A percentile compares a stretch with the other conserved stretches of the same genome.
phyloP scores from a whole-genome alignment of 177 flowering plant species.

The Telopea speciosissima region DNA sequence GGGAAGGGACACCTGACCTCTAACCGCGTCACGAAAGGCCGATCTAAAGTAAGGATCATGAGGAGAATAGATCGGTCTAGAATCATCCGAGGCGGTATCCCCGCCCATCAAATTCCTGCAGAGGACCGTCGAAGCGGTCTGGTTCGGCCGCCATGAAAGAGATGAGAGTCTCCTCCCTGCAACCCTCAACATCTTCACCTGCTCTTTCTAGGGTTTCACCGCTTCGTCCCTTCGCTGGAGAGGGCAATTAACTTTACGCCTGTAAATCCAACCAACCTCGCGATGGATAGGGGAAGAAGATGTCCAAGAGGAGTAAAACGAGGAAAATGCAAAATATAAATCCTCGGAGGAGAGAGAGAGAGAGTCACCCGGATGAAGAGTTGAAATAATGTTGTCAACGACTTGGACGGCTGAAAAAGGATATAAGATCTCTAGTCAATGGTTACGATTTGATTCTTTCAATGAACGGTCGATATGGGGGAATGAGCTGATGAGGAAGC shows the following conservation, averaged over 20 bases:
- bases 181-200: constrained; percentile 43
- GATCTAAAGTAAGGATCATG: background rate
- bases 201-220: background rate
- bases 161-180: constrained; percentile 50
- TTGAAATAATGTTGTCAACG: background rate
- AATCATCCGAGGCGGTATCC: constrained; percentile 10
- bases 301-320: background rate
- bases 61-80: constrained; percentile 21
- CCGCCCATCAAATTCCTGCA: constrained; percentile 9
- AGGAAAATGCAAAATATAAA: background rate
- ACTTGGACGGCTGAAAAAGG: background rate
- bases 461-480: background rate
- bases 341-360: background rate
- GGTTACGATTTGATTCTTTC: background rate
- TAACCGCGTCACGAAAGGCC: constrained; percentile 19
- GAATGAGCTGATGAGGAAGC: background rate
- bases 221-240: background rate
- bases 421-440: background rate
- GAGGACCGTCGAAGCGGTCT: constrained; percentile 23
- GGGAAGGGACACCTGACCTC: constrained; percentile 25
- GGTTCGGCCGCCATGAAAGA: constrained; percentile 28
- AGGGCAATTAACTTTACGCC: background rate
- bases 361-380: no score
- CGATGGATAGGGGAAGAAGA: background rate
- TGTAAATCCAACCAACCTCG: background rate